Percentiles rank a stretch among this genome's conserved stretches.
Evolutionary conservation across 2,329 filamentous ascomycete species (phyloP).

Genomic region (Colletotrichum gigasporum): DNA sequence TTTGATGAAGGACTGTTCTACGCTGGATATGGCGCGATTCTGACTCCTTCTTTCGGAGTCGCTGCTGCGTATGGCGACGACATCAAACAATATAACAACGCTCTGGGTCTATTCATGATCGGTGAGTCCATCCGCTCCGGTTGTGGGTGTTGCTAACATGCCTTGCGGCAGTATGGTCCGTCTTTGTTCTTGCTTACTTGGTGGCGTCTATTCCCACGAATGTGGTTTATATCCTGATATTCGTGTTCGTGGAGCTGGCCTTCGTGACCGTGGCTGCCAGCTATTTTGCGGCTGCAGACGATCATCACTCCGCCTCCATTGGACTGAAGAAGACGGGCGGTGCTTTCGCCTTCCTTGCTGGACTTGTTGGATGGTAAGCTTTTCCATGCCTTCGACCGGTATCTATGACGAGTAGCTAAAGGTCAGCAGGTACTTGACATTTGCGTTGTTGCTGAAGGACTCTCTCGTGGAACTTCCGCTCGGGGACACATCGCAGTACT

Average conservation of each 20-base stretch:
- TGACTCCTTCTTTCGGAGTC: conserved; percentile 38
- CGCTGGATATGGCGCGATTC: conserved; percentile 36
- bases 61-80: conserved; percentile 38
- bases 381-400: too few relatives aligned
- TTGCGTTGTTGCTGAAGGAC: conserved; percentile 37
- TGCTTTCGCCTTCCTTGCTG: conserved; percentile 38
- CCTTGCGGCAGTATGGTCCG: conserved; percentile 35
- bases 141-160: not conserved
- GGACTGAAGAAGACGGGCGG: conserved; percentile 37
- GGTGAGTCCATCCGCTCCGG: conserved; percentile 9
- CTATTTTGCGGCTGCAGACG: conserved; percentile 39
- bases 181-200: conserved; percentile 38
- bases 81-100: conserved; percentile 36
- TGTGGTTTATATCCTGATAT: conserved; percentile 37
- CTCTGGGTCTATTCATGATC: conserved; percentile 38
- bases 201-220: conserved; percentile 37
- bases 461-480: conserved; percentile 36
- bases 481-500: conserved; percentile 37
- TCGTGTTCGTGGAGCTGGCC: conserved; percentile 35
- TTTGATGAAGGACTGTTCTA: conserved; percentile 39
- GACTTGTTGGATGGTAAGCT: conserved; percentile 38
- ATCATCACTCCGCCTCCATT: conserved; percentile 22
- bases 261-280: conserved; percentile 36
- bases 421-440: conserved; percentile 37
- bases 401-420: too few relatives aligned